Evolutionary conservation across 192 early-diverging fungal genomes (phyloP), one percentile per base, ranked within the genome.

Genomic region (Podila verticillata): DNA sequence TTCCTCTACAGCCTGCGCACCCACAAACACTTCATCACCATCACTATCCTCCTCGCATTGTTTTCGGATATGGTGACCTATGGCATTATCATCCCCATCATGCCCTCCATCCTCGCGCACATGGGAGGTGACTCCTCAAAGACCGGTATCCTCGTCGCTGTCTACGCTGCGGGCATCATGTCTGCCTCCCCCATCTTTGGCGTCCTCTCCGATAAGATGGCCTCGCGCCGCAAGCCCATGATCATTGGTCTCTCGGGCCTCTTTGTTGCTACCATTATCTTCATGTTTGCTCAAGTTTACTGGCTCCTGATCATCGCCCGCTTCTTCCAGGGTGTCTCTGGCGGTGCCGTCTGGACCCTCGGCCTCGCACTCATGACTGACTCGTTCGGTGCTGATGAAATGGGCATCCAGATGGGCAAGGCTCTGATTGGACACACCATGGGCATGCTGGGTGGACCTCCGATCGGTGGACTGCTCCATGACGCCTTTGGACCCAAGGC

Each of bases 341-440:
- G 91, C 32, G 93, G 92, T 34, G 89, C 91, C 10, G 88, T 89
- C 28, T 93, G 92, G 92, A 88, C 93, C 2, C 79, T 93, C 56
- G 88, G 89, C 5, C 82, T 93, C 20, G 90, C 87, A 0, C 88
- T 93, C 87, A 83, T 94, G 28, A 89, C 92, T 6, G 92, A 94
- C 56, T 87, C 90, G 0, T 94, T 91, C 54, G 68, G 82, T 3
- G 86, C 87, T 19, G 48, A 54, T 48, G 85, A 84, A 35, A 84
- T 92, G 31, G 92, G 92, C 59, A 71, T 88, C 39, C 91, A 89
- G 26, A 93, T 94, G 92, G 92, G 92, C 26, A 87, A 88, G 48
- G 87, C 91, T 3, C 80, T 93, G 35, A 87, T 87, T 0, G 91
- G 89, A 2, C 88, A 91, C 32, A 92, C 90, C 20, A 74, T 95